These are phyloP conservation scores for Fusarium mexicanum DNA, from an alignment of 2,329 filamentous ascomycete genomes.

Conservation along the genomic window DNA sequence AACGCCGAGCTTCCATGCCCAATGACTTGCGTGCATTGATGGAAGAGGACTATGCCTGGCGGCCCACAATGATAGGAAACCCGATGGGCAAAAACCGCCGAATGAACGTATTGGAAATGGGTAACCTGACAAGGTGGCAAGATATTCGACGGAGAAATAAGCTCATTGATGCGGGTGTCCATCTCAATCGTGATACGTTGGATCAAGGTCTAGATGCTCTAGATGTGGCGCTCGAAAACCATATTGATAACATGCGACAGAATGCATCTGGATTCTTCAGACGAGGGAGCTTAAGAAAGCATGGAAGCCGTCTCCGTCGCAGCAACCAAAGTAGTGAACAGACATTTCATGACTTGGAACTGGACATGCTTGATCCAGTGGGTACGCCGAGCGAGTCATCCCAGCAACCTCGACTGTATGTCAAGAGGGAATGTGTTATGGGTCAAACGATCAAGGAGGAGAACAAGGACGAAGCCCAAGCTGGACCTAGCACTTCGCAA, in stretches of 20 bases:
- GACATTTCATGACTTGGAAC: slow-evolving; percentile 43
- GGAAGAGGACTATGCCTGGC: slow-evolving; percentile 69
- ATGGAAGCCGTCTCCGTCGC: slow-evolving; percentile 35
- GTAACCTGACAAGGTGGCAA: slow-evolving; percentile 74
- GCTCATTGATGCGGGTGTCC: slow-evolving; percentile 59
- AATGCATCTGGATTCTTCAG: slow-evolving; percentile 47
- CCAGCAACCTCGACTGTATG: slow-evolving; percentile 24
- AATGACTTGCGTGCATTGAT: slow-evolving; percentile 52
- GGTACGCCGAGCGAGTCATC: slow-evolving; percentile 14
- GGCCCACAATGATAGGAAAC: slow-evolving; percentile 76
- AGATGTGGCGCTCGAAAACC: slow-evolving; percentile 51
- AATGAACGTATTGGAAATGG: slow-evolving; percentile 77
- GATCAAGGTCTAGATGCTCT: slow-evolving; percentile 51
- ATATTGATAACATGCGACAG: slow-evolving; percentile 49
- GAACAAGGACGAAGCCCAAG: slow-evolving; percentile 38
- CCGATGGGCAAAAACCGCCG: slow-evolving; percentile 73
- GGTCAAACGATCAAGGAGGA: slow-evolving; percentile 52
- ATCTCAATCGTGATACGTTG: slow-evolving; percentile 50
- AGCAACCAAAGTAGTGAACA: slow-evolving; percentile 46
- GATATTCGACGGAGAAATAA: slow-evolving; percentile 73
- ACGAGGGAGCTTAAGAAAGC: slow-evolving; percentile 40
- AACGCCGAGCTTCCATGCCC: slow-evolving; percentile 56
- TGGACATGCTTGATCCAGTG: slow-evolving; percentile 42
- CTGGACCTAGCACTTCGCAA: slow-evolving; percentile 4
- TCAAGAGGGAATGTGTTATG: slow-evolving; percentile 50